Conservation (phyloP, 2,329 filamentous ascomycete genomes). For the Cladosporium sp. region DNA sequence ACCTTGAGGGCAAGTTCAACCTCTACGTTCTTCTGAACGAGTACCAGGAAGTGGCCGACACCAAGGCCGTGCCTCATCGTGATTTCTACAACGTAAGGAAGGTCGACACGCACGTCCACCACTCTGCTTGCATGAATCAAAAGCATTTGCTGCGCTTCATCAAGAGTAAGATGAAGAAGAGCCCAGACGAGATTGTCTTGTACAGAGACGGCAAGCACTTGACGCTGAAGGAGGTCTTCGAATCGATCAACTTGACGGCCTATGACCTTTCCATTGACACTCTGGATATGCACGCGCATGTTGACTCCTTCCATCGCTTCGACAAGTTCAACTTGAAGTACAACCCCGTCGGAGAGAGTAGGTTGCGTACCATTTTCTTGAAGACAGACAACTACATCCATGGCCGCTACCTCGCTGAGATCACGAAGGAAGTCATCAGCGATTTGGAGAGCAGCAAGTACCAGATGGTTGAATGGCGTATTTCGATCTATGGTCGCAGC, state of each 20-base stretch:
- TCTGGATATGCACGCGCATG: conserved; percentile 98
- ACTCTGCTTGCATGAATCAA: conserved; percentile 99
- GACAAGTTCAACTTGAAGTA: conserved; percentile 99
- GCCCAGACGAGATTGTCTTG: conserved; percentile 85
- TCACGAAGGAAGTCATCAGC: conserved; percentile 95
- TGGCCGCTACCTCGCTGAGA: conserved; percentile 91
- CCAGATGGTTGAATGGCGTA: conserved; percentile 99
- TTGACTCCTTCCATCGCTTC: conserved; percentile 96
- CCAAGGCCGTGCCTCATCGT: conserved; percentile 92
- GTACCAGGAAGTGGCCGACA: conserved; percentile 96
- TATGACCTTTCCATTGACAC: conserved; percentile 98
- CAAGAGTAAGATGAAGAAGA: conserved; percentile 99
- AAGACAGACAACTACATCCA: conserved; percentile 99
- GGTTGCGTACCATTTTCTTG: conserved; percentile 92
- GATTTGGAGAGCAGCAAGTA: conserved; percentile 99
- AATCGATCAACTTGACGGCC: conserved; percentile 93
- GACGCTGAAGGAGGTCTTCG: conserved; percentile 87
- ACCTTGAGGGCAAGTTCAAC: conserved; percentile 95
- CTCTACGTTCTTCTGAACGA: conserved; percentile 90
- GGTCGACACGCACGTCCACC: conserved; percentile 97
- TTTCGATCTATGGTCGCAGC: conserved; percentile 90
- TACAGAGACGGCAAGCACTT: conserved; percentile 88
- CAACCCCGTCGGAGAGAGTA: conserved; percentile 93
- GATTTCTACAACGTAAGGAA: conserved; percentile 99
- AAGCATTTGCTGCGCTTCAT: conserved; percentile 98